Evolutionary conservation across 176 grass and related monocot genomes (phyloP), one percentile per base, ranked within the genome.

Genomic region (sorghum (Sorghum bicolor)): DNA sequence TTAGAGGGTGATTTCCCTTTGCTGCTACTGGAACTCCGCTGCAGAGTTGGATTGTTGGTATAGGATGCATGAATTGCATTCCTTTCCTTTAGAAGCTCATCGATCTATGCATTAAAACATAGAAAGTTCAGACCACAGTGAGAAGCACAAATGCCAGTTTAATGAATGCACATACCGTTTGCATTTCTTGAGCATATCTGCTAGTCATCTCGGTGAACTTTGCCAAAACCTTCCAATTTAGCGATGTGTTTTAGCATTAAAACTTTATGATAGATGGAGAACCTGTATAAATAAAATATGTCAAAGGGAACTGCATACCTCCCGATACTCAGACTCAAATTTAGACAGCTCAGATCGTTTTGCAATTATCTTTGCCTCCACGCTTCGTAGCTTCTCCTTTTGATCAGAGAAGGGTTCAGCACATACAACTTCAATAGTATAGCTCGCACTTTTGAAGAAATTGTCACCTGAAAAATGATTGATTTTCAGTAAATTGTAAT

Each of bases 171-270:
- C 93, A 67, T 87, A 99, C 93, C 72, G 69, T 87, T 89, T 94
- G 86, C 97, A 96, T 96, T 92, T 99, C 97, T 87, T 99, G 91
- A 78, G 97, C 75, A 15, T 99, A 99, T 96, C 89, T 88, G 80
- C 67, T 92, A 28, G 91, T 99, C 93, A 99, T 99, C 83, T 94
- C 91, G 37, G 93, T 94, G 79, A 99, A 99, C 83, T 92, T 91
- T 11, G 93, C 87, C 80, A 99, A 89, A 79, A 92, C 93, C 93
- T 95, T 86, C 41, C 60, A 81, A 75, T 58, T 70, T 74, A 88
- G 14, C 9, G 80, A 24, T 37, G 14, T 34, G 10, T 82, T 77
- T 83, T 60, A 77, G 31, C 16, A 77, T 76, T 26, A 78, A 75
- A 19, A 77, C 10, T 50, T 20, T 22, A 52, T 26, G 29, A 36